Evolutionary conservation across 2,329 filamentous ascomycete genomes (phyloP).

Genomic region (Rutstroemia sp.): DNA sequence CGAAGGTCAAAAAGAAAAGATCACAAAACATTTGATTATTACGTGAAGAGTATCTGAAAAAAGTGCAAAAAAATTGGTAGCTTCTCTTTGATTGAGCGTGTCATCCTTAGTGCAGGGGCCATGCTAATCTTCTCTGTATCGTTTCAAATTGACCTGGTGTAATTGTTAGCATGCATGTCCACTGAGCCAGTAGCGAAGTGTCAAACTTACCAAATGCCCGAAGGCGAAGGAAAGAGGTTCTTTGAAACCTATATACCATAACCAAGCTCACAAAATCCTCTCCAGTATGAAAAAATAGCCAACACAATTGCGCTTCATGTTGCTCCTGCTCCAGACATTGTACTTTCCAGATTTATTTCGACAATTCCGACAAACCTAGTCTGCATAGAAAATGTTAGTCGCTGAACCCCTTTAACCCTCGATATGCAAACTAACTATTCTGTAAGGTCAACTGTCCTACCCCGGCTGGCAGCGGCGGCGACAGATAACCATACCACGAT

Average conservation of each 20-base stretch:
- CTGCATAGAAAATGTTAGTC: too few species aligned
- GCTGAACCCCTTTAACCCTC: too few species aligned
- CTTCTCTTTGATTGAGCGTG: slow-evolving; percentile 35
- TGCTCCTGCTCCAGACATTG: too few species aligned
- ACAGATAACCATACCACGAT: too few species aligned
- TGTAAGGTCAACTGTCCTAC: too few species aligned
- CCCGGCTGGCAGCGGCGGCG: too few species aligned
- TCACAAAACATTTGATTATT: background rate
- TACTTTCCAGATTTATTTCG: too few species aligned
- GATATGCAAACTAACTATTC: too few species aligned
- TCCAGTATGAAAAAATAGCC: too few species aligned
- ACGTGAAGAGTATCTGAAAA: background rate
- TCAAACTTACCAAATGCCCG: slow-evolving; percentile 13
- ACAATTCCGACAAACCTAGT: too few species aligned
- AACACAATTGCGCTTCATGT: too few species aligned
- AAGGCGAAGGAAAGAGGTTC: background rate
- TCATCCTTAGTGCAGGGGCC: slow-evolving; percentile 83
- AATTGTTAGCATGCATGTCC: background rate
- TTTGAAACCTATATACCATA: slow-evolving; percentile 2
- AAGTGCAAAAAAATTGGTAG: slow-evolving; percentile 23
- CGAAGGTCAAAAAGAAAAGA: background rate
- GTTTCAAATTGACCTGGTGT: slow-evolving; percentile 49
- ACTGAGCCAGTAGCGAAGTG: background rate
- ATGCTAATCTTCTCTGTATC: slow-evolving; percentile 74
- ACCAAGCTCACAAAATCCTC: too few species aligned